These are phyloP conservation scores for Candida chilensis DNA, from an alignment of 805 yeast genomes.

Conservation along the genomic window DNA sequence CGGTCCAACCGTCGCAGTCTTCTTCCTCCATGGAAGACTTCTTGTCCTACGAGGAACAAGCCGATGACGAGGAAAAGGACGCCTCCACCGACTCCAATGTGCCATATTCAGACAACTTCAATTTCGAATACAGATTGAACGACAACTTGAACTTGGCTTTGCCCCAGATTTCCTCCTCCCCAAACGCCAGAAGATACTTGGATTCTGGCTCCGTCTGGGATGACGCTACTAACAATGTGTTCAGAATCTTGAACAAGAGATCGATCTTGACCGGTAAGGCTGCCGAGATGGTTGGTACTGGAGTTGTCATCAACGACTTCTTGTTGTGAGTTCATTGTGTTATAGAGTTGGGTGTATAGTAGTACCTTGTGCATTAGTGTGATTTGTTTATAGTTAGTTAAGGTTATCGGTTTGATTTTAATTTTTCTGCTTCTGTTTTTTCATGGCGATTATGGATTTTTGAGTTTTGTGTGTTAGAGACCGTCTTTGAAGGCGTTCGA, in stretches of 20 bases:
- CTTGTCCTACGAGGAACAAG: slow-evolving; percentile 23
- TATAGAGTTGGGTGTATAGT: not conserved
- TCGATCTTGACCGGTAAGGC: slow-evolving; percentile 29
- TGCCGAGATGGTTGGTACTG: slow-evolving; percentile 32
- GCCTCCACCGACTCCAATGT: slow-evolving; percentile 1
- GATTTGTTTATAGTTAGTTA: not conserved
- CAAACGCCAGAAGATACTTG: slow-evolving; percentile 13
- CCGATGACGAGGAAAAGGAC: slow-evolving; percentile 8
- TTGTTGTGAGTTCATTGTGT: slow-evolving; percentile 16
- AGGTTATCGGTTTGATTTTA: not conserved
- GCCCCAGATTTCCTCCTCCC: slow-evolving; percentile 6
- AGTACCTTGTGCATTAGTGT: not conserved
- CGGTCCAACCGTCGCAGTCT: slow-evolving; percentile 5
- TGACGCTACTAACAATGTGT: slow-evolving; percentile 7
- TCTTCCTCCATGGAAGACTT: slow-evolving; percentile 21
- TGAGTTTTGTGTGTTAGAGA: no score
- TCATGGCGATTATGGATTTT: no score
- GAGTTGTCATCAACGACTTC: slow-evolving; percentile 31
- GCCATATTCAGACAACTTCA: slow-evolving; percentile 7
- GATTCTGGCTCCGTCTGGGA: no score
- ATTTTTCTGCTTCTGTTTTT: no score
- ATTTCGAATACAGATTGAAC: slow-evolving; percentile 25
- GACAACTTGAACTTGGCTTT: slow-evolving; percentile 24
- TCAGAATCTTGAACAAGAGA: slow-evolving; percentile 22
- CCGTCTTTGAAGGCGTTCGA: no score